phyloP scores from a whole-genome alignment of 768 basidiomycete species.

The Podaxis carcinomalis region DNA sequence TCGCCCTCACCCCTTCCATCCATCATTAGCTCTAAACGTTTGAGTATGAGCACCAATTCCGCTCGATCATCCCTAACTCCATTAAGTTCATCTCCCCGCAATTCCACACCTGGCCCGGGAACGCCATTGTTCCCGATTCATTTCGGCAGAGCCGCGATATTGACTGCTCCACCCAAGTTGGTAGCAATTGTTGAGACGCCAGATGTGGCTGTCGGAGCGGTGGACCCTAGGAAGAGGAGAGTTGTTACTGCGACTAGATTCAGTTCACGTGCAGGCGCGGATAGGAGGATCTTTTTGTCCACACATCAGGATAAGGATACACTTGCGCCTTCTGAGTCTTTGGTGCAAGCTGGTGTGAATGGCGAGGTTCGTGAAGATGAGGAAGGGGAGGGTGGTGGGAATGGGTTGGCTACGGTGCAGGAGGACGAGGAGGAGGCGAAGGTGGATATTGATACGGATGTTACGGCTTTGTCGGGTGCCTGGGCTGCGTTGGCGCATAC shows the following conservation, averaged over 20 bases:
- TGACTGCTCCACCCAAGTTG: slow-evolving; percentile 81
- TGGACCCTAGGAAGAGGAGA: slow-evolving; percentile 78
- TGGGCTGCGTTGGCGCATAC: slow-evolving; percentile 63
- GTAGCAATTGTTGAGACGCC: slow-evolving; percentile 83
- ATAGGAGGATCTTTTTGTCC: slow-evolving; percentile 79
- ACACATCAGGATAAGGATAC: slow-evolving; percentile 64
- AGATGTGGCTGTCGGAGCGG: slow-evolving; percentile 85
- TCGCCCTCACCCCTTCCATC: slow-evolving; percentile 27
- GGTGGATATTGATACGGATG: slow-evolving; percentile 62
- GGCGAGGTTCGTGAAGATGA: slow-evolving; percentile 19
- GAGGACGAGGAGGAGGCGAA: slow-evolving; percentile 23
- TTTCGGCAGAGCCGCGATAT: slow-evolving; percentile 67
- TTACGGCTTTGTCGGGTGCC: slow-evolving; percentile 66
- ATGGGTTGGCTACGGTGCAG: slow-evolving; percentile 9
- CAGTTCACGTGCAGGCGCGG: slow-evolving; percentile 77
- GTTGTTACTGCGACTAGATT: slow-evolving; percentile 88
- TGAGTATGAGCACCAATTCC: slow-evolving; percentile 35
- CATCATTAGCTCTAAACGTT: slow-evolving; percentile 30
- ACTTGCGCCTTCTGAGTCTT: slow-evolving; percentile 8
- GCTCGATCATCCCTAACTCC: slow-evolving; percentile 44
- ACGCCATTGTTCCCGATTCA: slow-evolving; percentile 35
- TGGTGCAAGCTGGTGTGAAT: slow-evolving; percentile 11
- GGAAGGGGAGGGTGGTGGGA: slow-evolving; percentile 15
- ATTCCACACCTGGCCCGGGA: slow-evolving; percentile 34
- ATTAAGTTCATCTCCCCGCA: slow-evolving; percentile 41